A percentile compares a stretch with the other conserved stretches of the same genome.
Evolutionary conservation across 148 eudicot genomes (phyloP).

Genomic region (Silene uniflora): DNA sequence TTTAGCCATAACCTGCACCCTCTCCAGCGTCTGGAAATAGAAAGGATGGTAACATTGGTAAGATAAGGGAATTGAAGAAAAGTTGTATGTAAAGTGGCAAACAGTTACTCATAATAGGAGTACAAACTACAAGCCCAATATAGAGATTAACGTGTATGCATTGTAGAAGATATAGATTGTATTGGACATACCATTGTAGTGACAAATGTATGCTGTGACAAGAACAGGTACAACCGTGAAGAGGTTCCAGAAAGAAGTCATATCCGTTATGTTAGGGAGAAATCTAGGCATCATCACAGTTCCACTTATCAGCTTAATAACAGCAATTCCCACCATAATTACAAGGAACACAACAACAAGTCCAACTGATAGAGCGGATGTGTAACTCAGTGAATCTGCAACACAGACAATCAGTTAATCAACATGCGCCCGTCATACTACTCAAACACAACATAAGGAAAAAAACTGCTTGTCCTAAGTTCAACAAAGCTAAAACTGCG

Average conservation of each 20-base stretch:
- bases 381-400: constrained; percentile 69
- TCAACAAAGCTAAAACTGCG: not conserved
- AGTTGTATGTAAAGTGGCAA: no score
- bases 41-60: no score
- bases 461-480: not conserved
- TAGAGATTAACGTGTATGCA: no score
- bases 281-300: constrained; percentile 46
- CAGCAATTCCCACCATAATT: constrained; percentile 49
- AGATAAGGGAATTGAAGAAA: no score
- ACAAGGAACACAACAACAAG: constrained; percentile 67
- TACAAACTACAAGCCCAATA: no score
- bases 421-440: not conserved
- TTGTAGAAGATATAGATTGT: no score
- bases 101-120: no score
- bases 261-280: constrained; percentile 49
- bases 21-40: no score
- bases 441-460: not conserved
- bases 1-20: no score
- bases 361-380: constrained; percentile 62
- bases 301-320: constrained; percentile 43
- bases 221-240: constrained; percentile 76
- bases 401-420: constrained; percentile 3
- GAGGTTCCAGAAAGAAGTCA: constrained; percentile 54
- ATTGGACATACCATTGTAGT: constrained; percentile 57
- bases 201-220: constrained; percentile 71